phyloP scores from a whole-genome alignment of 495 filamentous ascomycete species.

The Podospora pseudoanserina region DNA sequence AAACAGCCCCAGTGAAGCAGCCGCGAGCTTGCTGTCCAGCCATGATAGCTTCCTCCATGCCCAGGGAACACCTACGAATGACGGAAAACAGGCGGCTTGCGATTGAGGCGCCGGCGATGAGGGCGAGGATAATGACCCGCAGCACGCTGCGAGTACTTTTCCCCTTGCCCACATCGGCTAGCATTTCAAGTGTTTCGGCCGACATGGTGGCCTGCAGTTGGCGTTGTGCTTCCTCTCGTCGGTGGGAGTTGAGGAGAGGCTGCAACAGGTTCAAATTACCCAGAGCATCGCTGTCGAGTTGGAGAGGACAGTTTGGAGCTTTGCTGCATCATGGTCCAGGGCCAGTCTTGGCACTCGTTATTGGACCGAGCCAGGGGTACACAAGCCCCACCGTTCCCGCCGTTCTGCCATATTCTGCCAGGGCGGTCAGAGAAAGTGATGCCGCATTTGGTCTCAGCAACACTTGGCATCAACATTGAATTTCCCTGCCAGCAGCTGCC shows the following conservation, averaged over 20 bases:
- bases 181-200: slow-evolving; percentile 35
- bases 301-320: slow-evolving; percentile 47
- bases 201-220: slow-evolving; percentile 36
- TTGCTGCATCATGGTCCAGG: slow-evolving; percentile 26
- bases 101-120: slow-evolving; percentile 89
- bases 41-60: slow-evolving; percentile 5
- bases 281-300: slow-evolving; percentile 20
- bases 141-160: slow-evolving; percentile 79
- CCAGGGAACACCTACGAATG: slow-evolving; percentile 66
- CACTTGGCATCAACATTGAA: background rate
- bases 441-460: background rate
- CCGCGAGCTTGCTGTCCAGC: slow-evolving; percentile 5
- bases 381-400: slow-evolving; percentile 14
- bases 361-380: slow-evolving; percentile 14
- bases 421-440: slow-evolving; percentile 14
- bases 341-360: slow-evolving; percentile 27
- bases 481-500: background rate
- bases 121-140: slow-evolving; percentile 84
- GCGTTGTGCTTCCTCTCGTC: slow-evolving; percentile 33
- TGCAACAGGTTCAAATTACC: slow-evolving; percentile 16
- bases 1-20: background rate
- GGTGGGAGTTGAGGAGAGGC: slow-evolving; percentile 25
- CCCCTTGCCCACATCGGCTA: slow-evolving; percentile 45
- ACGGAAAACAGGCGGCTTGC: slow-evolving; percentile 96
- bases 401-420: slow-evolving; percentile 16